Conservation (phyloP, 2,329 filamentous ascomycete species). For the Aspergillus fischeri region DNA sequence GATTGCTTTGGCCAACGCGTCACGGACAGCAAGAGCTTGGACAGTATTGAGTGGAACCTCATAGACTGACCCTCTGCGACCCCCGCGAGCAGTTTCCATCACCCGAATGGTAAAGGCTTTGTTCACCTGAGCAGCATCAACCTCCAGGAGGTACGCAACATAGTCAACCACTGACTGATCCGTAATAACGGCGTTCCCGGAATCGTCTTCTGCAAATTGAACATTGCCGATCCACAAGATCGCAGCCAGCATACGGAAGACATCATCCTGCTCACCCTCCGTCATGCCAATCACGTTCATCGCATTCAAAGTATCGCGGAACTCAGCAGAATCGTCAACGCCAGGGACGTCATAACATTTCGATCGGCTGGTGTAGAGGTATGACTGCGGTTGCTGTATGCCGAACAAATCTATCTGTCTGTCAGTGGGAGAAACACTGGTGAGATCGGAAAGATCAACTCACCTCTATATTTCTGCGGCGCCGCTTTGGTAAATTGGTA, state of each 20-base stretch:
- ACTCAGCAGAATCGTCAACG: slow-evolving; percentile 88
- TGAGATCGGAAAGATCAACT: slow-evolving; percentile 5
- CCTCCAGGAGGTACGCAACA: slow-evolving; percentile 87
- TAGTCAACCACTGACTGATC: slow-evolving; percentile 94
- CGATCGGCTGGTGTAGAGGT: slow-evolving; percentile 87
- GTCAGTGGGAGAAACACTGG: slow-evolving; percentile 11
- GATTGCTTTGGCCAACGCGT: slow-evolving; percentile 90
- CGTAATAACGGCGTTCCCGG: slow-evolving; percentile 77
- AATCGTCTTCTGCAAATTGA: slow-evolving; percentile 82
- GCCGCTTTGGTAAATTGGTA: slow-evolving; percentile 98
- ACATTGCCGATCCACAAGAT: slow-evolving; percentile 95
- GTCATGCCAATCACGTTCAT: slow-evolving; percentile 91
- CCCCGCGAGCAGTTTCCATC: slow-evolving; percentile 66
- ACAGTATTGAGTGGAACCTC: slow-evolving; percentile 78
- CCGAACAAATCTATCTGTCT: slow-evolving; percentile 66
- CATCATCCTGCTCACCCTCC: slow-evolving; percentile 87
- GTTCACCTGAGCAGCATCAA: slow-evolving; percentile 73
- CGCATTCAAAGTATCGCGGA: slow-evolving; percentile 82
- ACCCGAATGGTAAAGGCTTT: slow-evolving; percentile 87
- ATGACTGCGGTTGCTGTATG: slow-evolving; percentile 85
- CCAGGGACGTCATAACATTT: slow-evolving; percentile 93
- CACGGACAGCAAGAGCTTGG: slow-evolving; percentile 80
- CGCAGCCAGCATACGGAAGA: slow-evolving; percentile 90
- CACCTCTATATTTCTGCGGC: slow-evolving; percentile 72
- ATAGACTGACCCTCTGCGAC: slow-evolving; percentile 63